Percentiles rank a stretch among this genome's conserved stretches.
Evolutionary conservation across 2,329 filamentous ascomycete species (phyloP).

Genomic region (Elsinoe arachidis): DNA sequence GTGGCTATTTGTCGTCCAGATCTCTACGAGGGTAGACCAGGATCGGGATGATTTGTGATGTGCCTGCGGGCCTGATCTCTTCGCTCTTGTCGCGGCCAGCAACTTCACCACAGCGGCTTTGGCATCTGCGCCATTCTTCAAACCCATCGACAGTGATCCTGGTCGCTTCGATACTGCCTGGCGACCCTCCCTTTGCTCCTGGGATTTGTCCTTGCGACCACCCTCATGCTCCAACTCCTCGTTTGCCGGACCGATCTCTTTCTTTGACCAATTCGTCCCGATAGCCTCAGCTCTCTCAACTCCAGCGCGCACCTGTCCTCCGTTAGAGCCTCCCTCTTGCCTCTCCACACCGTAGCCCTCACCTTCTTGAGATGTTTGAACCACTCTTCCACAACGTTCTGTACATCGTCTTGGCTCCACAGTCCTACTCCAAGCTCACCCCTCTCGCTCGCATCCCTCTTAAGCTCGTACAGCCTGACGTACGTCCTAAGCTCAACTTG

Average conservation of each 20-base stretch:
- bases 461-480: not conserved
- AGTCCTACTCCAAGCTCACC: not conserved
- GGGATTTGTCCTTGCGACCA: no score
- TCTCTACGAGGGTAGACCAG: no score
- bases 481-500: not conserved
- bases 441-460: not conserved
- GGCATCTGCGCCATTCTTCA: no score
- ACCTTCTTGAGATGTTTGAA: not conserved
- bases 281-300: not conserved
- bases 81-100: no score
- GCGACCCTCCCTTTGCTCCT: no score
- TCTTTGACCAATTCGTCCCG: not conserved
- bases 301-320: not conserved
- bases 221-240: not conserved
- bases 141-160: no score
- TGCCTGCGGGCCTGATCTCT: no score
- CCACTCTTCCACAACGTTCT: not conserved
- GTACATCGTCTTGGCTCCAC: not conserved
- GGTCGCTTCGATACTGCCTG: no score
- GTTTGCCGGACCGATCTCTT: not conserved
- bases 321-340: not conserved
- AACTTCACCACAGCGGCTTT: no score
- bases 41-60: no score
- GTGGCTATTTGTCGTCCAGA: not conserved
- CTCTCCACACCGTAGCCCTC: not conserved